These are phyloP conservation scores for Cystobasidiaceae sp. DNA, from an alignment of 1,284 basidiomycete species.

Conservation along the genomic window DNA sequence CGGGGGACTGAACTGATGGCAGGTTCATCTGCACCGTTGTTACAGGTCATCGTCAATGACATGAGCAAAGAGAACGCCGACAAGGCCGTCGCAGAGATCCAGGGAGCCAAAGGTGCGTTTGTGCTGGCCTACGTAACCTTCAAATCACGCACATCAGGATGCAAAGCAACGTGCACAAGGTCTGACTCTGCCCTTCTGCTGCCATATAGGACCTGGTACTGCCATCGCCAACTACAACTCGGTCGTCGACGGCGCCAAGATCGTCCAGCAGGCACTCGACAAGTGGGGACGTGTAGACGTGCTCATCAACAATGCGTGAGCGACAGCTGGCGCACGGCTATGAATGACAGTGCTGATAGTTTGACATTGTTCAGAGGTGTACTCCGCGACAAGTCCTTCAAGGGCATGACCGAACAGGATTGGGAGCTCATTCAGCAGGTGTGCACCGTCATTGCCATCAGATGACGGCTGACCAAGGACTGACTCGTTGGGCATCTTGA, in stretches of 20 bases:
- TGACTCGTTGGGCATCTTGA: not conserved
- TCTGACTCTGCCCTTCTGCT: not conserved
- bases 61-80: conserved; percentile 83
- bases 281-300: conserved; percentile 77
- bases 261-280: conserved; percentile 74
- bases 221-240: conserved; percentile 83
- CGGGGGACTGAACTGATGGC: not conserved
- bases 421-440: conserved; percentile 45
- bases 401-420: conserved; percentile 49
- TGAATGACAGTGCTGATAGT: too few relatives aligned
- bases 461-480: too few relatives aligned
- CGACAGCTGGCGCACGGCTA: too few relatives aligned
- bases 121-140: not conserved
- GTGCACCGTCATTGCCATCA: not conserved
- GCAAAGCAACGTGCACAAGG: not conserved
- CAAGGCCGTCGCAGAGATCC: conserved; percentile 87
- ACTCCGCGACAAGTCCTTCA: conserved; percentile 58
- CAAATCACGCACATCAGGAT: not conserved
- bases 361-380: too few relatives aligned
- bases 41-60: conserved; percentile 89
- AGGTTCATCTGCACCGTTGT: not conserved
- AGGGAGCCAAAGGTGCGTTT: conserved; percentile 57
- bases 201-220: conserved; percentile 53
- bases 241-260: conserved; percentile 78
- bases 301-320: conserved; percentile 75